Base-by-base conservation (phyloP, 495 filamentous ascomycete species). In the Lasiosphaeria miniovina region DNA sequence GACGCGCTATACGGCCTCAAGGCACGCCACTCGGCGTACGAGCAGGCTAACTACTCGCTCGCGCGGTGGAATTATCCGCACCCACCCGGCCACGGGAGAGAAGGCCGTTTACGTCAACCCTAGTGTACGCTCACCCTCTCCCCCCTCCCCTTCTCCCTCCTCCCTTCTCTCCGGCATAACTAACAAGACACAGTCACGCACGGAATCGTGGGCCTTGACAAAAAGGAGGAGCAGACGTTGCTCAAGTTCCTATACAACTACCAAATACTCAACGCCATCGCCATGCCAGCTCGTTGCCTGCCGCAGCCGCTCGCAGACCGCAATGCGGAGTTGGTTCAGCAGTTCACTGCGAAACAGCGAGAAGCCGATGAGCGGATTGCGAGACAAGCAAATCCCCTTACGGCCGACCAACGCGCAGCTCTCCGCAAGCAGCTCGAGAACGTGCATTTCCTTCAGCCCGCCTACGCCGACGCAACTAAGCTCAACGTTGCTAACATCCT, bases 171-270 rank as follows among this genome's bases (percentile, higher is more conserved):
- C n/a, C n/a, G n/a, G n/a, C n/a, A 43, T 35, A 31, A 4, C 2
- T 8, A 9, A 46, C 48, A 48, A n/a, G 10, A 56, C 55, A 41
- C 49, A 90, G 86, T 88, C 74, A 90, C 87, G 38, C 83, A 83
- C 41, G 74, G 82, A 54, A 90, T 91, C 60, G 82, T 91, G 5
- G 88, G 89, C 9, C 80, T 85, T 35, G 91, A 90, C 71, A 84
- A 86, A 68, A 88, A 90, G 64, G 90, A 93, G 65, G 87, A 86
- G 43, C 87, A 94, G 54, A 78, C 75, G n/a, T 74, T 93, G n/a
- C 77, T 94, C 61, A 92, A 94, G 65, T 96, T 96, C 77, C 77
- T 97, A 10, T 94, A 90, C 76, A 85, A 93, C 70, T 91, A 96
- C 68, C 86, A 95, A 43, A 83, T 87, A 4, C 84, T 80, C 32